Evolutionary conservation across 371 early-diverging fungal species (phyloP).

Genomic region (Mortierella sp.): DNA sequence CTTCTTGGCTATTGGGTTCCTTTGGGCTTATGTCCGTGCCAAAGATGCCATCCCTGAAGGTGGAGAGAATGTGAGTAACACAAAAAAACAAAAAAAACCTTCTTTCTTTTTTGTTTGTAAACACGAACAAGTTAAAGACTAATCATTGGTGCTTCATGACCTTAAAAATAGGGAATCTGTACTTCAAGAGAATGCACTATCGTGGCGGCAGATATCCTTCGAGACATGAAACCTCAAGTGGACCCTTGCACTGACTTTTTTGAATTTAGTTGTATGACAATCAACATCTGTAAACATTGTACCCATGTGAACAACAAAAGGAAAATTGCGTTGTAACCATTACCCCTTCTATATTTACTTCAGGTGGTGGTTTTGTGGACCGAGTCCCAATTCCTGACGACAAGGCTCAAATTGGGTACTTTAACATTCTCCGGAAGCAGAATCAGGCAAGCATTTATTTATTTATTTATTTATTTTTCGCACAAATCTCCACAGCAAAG

Average conservation of each 20-base stretch:
- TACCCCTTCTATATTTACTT: neutral
- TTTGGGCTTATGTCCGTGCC: constrained; percentile 42
- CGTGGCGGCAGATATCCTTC: constrained; percentile 69
- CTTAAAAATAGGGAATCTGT: constrained; percentile 44
- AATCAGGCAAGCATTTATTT: constrained; percentile 39
- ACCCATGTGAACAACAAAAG: too few relatives aligned
- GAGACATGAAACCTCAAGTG: constrained; percentile 61
- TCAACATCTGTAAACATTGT: too few relatives aligned
- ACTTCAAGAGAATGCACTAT: constrained; percentile 70
- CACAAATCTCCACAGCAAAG: neutral
- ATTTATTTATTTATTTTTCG: neutral
- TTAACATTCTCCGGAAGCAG: constrained; percentile 37
- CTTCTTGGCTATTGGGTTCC: constrained; percentile 28
- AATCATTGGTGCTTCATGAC: neutral
- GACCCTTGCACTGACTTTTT: constrained; percentile 73
- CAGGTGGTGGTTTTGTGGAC: constrained; percentile 58
- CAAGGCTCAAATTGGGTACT: constrained; percentile 53
- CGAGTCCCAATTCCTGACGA: constrained; percentile 57
- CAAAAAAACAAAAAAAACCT: neutral
- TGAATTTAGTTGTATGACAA: constrained; percentile 64
- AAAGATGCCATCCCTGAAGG: constrained; percentile 27
- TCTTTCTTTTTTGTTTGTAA: neutral
- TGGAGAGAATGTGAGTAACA: constrained; percentile 38
- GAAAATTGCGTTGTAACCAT: too few relatives aligned
- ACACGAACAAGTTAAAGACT: neutral